Evolutionary conservation across 495 filamentous ascomycete genomes (phyloP).

Genomic region (Lepidopterella palustris): DNA sequence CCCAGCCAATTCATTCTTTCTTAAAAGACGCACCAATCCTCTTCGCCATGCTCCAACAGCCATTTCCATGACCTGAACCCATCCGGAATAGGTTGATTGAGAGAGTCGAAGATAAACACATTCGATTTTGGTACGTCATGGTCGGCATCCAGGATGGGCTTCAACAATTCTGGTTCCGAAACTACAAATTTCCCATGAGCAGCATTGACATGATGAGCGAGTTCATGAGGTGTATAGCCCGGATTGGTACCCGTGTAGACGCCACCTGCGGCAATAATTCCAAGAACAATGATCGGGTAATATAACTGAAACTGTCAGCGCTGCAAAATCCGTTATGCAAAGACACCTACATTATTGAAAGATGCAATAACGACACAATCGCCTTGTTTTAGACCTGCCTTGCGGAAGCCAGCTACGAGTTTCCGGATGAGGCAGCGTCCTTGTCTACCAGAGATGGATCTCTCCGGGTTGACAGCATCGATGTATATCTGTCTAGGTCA

Average conservation of each 20-base stretch:
- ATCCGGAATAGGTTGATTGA: constrained; percentile 4
- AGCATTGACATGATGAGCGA: constrained; percentile 62
- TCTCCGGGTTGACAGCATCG: constrained; percentile 23
- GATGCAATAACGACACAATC: constrained; percentile 32
- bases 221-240: constrained; percentile 54
- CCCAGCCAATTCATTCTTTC: background rate
- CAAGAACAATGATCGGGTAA: constrained; percentile 40
- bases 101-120: constrained; percentile 29
- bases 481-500: constrained; percentile 25
- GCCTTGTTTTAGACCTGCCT: constrained; percentile 26
- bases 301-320: constrained; percentile 3
- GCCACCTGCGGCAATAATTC: constrained; percentile 63
- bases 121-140: constrained; percentile 3
- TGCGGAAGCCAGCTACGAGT: constrained; percentile 32
- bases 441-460: constrained; percentile 27
- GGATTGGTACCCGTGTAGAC: constrained; percentile 71
- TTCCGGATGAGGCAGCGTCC: constrained; percentile 24
- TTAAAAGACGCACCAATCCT: constrained; percentile 6
- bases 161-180: constrained; percentile 13
- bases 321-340: background rate
- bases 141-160: background rate
- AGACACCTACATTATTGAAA: constrained; percentile 27
- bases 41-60: constrained; percentile 16
- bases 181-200: constrained; percentile 49
- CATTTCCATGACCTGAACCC: constrained; percentile 14